These are phyloP conservation scores for Coemansia sp. DNA, from an alignment of 192 early-diverging fungal species.

Conservation along the genomic window DNA sequence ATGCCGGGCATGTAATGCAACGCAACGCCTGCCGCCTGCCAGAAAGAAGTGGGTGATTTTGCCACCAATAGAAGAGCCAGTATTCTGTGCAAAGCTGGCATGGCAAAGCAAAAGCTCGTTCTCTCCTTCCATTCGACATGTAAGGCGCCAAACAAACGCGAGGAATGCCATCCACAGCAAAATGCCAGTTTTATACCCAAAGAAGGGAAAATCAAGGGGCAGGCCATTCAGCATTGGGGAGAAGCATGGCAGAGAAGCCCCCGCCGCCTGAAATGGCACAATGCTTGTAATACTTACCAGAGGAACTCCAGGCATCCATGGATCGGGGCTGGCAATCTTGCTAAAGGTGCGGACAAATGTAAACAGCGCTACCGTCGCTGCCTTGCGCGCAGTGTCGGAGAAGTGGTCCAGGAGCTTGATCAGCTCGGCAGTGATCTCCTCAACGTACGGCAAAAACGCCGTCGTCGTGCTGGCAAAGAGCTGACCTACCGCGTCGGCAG, in stretches of 20 bases:
- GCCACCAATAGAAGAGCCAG: neutral
- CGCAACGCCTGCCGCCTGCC: neutral
- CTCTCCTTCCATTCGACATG: neutral
- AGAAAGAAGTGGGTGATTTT: neutral
- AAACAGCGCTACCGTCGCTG: slow-evolving; percentile 68
- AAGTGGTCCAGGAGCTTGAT: slow-evolving; percentile 68
- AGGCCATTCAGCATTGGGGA: neutral
- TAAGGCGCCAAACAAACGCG: neutral
- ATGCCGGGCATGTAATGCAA: neutral
- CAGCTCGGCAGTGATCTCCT: slow-evolving; percentile 65
- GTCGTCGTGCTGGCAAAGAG: slow-evolving; percentile 72
- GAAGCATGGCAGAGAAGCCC: neutral
- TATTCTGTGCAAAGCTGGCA: too few species aligned
- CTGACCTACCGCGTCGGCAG: slow-evolving; percentile 84
- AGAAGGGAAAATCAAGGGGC: neutral
- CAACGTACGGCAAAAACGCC: slow-evolving; percentile 83
- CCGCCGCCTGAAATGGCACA: neutral
- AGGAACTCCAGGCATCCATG: slow-evolving; percentile 78
- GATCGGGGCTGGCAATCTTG: slow-evolving; percentile 60
- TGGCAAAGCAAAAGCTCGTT: too few species aligned
- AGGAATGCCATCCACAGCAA: too few species aligned
- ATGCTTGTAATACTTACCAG: slow-evolving; percentile 37
- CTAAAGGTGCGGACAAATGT: slow-evolving; percentile 76
- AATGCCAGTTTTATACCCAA: neutral
- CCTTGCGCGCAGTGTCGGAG: slow-evolving; percentile 80